Percentiles rank a stretch among this genome's conserved stretches.
These are phyloP conservation scores for Scheffersomyces illinoinensis DNA, from an alignment of 1,139 yeast species.

Conservation along the genomic window DNA sequence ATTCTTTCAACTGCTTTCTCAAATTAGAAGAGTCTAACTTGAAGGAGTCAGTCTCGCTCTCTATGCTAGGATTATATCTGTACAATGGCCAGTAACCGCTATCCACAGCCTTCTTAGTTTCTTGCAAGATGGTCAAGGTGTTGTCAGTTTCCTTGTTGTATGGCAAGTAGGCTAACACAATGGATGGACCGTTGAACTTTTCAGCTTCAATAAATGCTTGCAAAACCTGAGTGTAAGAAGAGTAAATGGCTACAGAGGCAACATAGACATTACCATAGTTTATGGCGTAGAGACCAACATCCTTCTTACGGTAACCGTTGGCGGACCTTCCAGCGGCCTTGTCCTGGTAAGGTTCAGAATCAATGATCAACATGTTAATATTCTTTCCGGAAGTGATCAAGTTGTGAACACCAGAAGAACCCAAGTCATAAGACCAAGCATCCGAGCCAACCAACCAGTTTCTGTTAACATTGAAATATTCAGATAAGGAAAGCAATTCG, in stretches of 20 bases:
- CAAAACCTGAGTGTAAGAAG: constrained; percentile 89
- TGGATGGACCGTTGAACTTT: constrained; percentile 84
- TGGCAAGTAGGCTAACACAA: constrained; percentile 89
- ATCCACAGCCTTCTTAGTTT: constrained; percentile 88
- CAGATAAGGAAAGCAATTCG: constrained; percentile 46
- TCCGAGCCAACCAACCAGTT: constrained; percentile 94
- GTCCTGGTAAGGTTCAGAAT: constrained; percentile 78
- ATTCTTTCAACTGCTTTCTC: constrained; percentile 72
- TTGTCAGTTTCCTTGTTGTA: constrained; percentile 64
- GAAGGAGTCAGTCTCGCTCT: constrained; percentile 55
- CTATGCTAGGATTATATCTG: constrained; percentile 69
- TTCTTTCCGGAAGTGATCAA: constrained; percentile 75
- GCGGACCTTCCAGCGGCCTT: constrained; percentile 26
- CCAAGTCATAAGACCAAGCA: constrained; percentile 93
- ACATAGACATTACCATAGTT: constrained; percentile 88
- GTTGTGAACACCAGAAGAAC: constrained; percentile 89
- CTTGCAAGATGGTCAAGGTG: constrained; percentile 75
- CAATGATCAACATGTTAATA: constrained; percentile 82
- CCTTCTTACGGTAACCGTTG: constrained; percentile 71
- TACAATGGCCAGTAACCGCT: constrained; percentile 96
- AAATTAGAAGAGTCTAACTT: constrained; percentile 83
- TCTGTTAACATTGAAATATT: constrained; percentile 48
- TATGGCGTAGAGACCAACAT: constrained; percentile 94
- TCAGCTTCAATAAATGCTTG: constrained; percentile 91
- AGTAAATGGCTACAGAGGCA: constrained; percentile 91